Evolutionary conservation across 345 rosid species (phyloP).

Genomic region (Cardiospermum halicacabum): DNA sequence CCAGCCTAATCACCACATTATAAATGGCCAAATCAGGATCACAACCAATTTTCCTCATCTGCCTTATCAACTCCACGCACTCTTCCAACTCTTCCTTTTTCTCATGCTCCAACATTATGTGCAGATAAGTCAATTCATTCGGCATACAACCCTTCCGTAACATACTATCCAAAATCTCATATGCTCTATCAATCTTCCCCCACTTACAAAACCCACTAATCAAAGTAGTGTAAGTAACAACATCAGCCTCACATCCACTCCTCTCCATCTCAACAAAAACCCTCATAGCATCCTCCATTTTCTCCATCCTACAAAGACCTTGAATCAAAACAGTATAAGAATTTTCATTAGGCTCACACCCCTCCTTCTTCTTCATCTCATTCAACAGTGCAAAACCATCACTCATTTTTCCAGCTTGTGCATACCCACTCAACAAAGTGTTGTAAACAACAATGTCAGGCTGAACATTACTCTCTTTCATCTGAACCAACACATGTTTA

Average conservation of each 20-base stretch:
- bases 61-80: conserved; percentile 52
- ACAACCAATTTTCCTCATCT: conserved; percentile 60
- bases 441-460: conserved; percentile 78
- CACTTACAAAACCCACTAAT: conserved; percentile 80
- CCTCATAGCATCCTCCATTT: conserved; percentile 70
- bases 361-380: conserved; percentile 71
- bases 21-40: conserved; percentile 49
- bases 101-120: conserved; percentile 75
- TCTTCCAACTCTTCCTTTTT: conserved; percentile 65
- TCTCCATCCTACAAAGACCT: conserved; percentile 60
- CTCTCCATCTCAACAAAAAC: conserved; percentile 75
- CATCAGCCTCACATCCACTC: conserved; percentile 64
- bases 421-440: conserved; percentile 65
- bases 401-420: conserved; percentile 54
- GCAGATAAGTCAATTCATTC: conserved; percentile 55
- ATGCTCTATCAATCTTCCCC: conserved; percentile 57
- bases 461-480: conserved; percentile 78
- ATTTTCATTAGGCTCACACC: conserved; percentile 54
- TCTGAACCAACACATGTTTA: conserved; percentile 71
- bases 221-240: conserved; percentile 63
- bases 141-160: conserved; percentile 50
- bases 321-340: conserved; percentile 76
- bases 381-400: conserved; percentile 74
- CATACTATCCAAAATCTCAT: conserved; percentile 60
- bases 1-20: conserved; percentile 66